A percentile compares a stretch with the other conserved stretches of the same genome.
These are phyloP conservation scores for Trichothecium sympodiale DNA, from an alignment of 2,329 filamentous ascomycete genomes.

Conservation along the genomic window DNA sequence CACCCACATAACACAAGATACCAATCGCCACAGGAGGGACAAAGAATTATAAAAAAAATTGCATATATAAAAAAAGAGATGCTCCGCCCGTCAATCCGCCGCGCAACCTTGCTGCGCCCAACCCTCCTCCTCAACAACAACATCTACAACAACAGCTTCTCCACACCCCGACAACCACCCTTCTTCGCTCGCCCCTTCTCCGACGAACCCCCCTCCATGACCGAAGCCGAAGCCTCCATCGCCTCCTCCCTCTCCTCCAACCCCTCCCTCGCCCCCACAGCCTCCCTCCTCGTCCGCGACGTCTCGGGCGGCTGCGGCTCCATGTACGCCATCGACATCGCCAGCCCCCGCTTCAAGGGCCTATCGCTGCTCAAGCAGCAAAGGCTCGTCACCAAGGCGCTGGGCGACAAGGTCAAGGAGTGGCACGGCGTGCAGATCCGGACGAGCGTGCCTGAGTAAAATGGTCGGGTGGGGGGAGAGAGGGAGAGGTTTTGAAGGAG, in stretches of 20 bases:
- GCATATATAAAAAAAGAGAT: too few relatives aligned
- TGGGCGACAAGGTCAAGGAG: slow-evolving; percentile 64
- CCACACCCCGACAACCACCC: slow-evolving; percentile 2
- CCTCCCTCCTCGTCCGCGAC: slow-evolving; percentile 57
- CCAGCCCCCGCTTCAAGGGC: slow-evolving; percentile 60
- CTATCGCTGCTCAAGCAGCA: slow-evolving; percentile 70
- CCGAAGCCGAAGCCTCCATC: slow-evolving; percentile 45
- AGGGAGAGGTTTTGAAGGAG: too few relatives aligned
- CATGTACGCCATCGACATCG: slow-evolving; percentile 78
- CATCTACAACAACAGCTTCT: neutral
- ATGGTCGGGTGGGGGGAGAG: neutral
- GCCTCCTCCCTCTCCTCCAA: slow-evolving; percentile 37
- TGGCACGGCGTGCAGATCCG: slow-evolving; percentile 80
- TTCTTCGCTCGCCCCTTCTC: slow-evolving; percentile 5
- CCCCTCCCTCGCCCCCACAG: slow-evolving; percentile 19
- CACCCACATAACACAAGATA: too few relatives aligned
- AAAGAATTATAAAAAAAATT: too few relatives aligned
- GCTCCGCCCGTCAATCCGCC: neutral
- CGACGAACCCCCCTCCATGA: slow-evolving; percentile 17
- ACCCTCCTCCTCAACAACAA: neutral
- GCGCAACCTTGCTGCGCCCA: neutral
- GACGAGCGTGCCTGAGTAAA: slow-evolving; percentile 40
- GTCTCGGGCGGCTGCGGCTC: slow-evolving; percentile 75
- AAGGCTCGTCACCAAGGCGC: slow-evolving; percentile 63
- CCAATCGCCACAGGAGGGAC: too few relatives aligned